Conservation (phyloP, 2,329 filamentous ascomycete species). For the Paraphoma chrysanthemicola region DNA sequence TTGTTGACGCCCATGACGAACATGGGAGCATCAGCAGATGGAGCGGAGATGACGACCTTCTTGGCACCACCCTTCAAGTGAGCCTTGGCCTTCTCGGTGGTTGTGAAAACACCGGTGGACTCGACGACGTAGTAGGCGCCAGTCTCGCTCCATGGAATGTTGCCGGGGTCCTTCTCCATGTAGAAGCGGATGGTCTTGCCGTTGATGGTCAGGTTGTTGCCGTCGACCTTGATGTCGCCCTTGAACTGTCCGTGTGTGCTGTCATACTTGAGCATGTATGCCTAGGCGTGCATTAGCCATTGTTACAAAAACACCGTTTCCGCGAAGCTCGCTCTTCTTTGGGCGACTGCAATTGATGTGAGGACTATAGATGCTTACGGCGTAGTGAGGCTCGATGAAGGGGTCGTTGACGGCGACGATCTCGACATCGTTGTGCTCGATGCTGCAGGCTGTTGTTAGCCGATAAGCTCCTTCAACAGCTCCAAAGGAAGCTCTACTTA, state of each 20-base stretch:
- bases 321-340: neutral
- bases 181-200: conserved; percentile 96
- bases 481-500: conserved; percentile 52
- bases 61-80: conserved; percentile 97
- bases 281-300: conserved; percentile 61
- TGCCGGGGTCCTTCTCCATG: conserved; percentile 85
- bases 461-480: conserved; percentile 2
- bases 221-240: conserved; percentile 79
- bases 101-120: conserved; percentile 99
- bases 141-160: conserved; percentile 88
- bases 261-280: conserved; percentile 99
- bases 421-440: conserved; percentile 88
- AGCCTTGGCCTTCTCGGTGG: conserved; percentile 90
- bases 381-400: conserved; percentile 98
- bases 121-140: conserved; percentile 95
- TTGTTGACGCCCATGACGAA: conserved; percentile 99
- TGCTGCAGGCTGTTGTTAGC: conserved; percentile 52
- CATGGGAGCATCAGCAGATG: conserved; percentile 96
- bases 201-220: conserved; percentile 81
- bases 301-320: neutral
- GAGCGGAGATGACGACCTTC: conserved; percentile 87
- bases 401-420: conserved; percentile 98
- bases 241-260: conserved; percentile 97
- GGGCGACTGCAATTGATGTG: neutral
- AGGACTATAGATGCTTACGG: conserved; percentile 69